Conservation (phyloP, 495 filamentous ascomycete species). For the Trichoderma asperelloides region DNA sequence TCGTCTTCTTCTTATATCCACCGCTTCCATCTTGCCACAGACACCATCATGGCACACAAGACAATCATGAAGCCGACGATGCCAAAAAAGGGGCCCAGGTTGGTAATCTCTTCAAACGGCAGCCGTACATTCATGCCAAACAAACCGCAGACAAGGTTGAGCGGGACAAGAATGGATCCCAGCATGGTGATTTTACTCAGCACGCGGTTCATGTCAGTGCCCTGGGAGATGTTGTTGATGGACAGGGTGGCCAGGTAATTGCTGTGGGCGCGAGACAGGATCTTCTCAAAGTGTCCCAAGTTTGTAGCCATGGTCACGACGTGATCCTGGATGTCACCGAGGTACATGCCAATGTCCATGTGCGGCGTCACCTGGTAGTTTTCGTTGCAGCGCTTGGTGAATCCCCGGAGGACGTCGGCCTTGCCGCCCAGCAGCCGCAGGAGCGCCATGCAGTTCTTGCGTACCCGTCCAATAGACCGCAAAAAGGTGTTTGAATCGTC, state of each 20-base stretch:
- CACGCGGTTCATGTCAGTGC: constrained; percentile 71
- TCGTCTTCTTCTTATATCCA: constrained; percentile 21
- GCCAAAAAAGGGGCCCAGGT: constrained; percentile 68
- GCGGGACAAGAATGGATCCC: constrained; percentile 89
- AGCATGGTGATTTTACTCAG: constrained; percentile 93
- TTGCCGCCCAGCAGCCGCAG: constrained; percentile 92
- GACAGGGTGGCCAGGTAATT: constrained; percentile 95
- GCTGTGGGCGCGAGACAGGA: constrained; percentile 87
- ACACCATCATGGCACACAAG: constrained; percentile 34
- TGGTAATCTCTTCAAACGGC: constrained; percentile 50
- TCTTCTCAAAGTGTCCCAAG: constrained; percentile 91
- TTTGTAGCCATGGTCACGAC: constrained; percentile 99
- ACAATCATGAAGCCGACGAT: constrained; percentile 59
- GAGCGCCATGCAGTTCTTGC: constrained; percentile 89
- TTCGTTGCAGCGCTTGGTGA: constrained; percentile 96
- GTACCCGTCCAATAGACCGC: constrained; percentile 76
- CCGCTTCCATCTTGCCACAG: constrained; percentile 18
- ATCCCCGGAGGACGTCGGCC: constrained; percentile 92
- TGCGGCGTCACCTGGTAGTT: constrained; percentile 89
- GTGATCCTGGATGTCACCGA: constrained; percentile 97
- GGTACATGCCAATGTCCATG: constrained; percentile 90
- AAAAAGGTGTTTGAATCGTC: constrained; percentile 82
- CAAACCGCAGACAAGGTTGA: constrained; percentile 89
- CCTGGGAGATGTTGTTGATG: constrained; percentile 76
- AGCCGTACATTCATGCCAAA: constrained; percentile 96